Percentiles rank a stretch among this genome's conserved stretches.
Conservation (phyloP, 176 grass and related monocot species). For the Rhipidocladum racemiflorum region DNA sequence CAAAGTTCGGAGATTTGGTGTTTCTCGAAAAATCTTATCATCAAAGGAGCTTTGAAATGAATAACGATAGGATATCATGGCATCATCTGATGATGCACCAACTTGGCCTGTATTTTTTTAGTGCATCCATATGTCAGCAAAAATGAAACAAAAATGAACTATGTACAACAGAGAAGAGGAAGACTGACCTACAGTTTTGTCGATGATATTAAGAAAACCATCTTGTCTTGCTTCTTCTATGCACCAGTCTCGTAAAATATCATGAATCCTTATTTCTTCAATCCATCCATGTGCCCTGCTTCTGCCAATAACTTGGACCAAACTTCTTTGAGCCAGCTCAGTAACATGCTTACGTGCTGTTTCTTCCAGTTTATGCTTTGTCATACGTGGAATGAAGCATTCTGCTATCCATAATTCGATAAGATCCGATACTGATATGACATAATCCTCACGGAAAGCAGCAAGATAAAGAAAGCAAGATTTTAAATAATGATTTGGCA, state of each 20-base stretch:
- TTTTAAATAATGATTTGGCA: constrained; percentile 1
- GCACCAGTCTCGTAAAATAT: not conserved
- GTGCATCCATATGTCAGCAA: not conserved
- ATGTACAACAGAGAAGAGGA: not conserved
- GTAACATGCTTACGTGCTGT: not conserved
- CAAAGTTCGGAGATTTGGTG: no score
- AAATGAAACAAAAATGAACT: not conserved
- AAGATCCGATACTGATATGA: not conserved
- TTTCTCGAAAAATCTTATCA: not conserved
- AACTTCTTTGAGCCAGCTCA: constrained; percentile 30
- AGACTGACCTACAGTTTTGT: not conserved
- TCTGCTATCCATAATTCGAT: not conserved
- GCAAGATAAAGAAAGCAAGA: constrained; percentile 4
- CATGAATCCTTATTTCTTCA: constrained; percentile 28
- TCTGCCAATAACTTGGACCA: constrained; percentile 34
- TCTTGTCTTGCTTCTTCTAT: constrained; percentile 13
- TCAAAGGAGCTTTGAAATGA: constrained; percentile 3
- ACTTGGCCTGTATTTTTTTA: not conserved
- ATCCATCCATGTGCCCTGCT: not conserved
- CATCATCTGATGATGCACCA: not conserved
- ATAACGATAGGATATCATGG: not conserved
- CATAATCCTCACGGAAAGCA: not conserved
- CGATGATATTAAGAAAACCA: constrained; percentile 7
- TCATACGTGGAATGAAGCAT: not conserved
- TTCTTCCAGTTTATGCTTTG: constrained; percentile 5